phyloP scores from a whole-genome alignment of 495 filamentous ascomycete genomes.

The Bacidia gigantensis region DNA sequence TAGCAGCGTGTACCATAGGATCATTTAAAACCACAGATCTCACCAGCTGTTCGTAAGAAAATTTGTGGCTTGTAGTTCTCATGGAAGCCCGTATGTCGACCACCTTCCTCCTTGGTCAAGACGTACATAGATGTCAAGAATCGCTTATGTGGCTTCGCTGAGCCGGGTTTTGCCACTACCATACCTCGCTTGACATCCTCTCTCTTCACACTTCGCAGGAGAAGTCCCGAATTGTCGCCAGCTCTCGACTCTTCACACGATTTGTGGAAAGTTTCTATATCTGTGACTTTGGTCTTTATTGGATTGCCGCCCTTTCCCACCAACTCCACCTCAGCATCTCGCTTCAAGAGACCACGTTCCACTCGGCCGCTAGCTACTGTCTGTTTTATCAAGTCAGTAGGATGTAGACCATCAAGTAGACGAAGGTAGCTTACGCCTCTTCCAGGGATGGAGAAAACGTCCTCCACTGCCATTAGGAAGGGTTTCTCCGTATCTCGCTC shows the following conservation, averaged over 20 bases:
- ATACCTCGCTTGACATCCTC: conserved; percentile 91
- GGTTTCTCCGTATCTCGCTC: conserved; percentile 86
- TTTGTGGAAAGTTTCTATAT: conserved; percentile 99
- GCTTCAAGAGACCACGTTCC: conserved; percentile 86
- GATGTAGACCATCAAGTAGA: too few relatives aligned
- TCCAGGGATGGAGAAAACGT: conserved; percentile 94
- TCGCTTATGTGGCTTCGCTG: conserved; percentile 66
- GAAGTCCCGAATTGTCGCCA: conserved; percentile 95
- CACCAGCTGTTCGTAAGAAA: conserved; percentile 80
- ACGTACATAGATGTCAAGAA: conserved; percentile 95
- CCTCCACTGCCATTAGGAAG: conserved; percentile 97
- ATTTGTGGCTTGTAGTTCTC: conserved; percentile 93
- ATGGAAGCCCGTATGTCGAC: conserved; percentile 84
- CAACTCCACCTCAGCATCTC: conserved; percentile 84
- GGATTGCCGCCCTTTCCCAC: conserved; percentile 56
- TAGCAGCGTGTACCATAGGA: neutral
- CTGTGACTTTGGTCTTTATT: conserved; percentile 97
- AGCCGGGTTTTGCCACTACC: conserved; percentile 70
- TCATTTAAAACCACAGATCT: conserved; percentile 16
- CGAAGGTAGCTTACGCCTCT: conserved; percentile 62
- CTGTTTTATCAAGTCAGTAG: too few relatives aligned
- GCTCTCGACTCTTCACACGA: conserved; percentile 85
- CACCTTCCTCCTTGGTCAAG: conserved; percentile 92
- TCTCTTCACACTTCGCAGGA: conserved; percentile 85
- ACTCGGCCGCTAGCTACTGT: conserved; percentile 95